Base-by-base conservation (phyloP, 2,329 filamentous ascomycete species). In the Cercospora sp. region DNA sequence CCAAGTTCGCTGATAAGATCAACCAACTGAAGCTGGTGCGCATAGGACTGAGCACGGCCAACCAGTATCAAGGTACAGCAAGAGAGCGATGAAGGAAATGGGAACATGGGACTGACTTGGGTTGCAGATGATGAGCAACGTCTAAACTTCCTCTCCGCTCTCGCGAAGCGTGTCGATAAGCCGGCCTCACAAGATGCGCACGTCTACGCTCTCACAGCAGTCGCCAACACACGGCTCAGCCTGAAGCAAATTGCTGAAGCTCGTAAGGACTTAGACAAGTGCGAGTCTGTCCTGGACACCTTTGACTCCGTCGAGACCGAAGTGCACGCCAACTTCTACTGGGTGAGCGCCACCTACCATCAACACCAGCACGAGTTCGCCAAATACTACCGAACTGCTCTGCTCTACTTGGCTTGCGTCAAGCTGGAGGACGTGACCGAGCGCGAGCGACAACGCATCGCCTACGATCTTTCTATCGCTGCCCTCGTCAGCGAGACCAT, bases 11-110 rank as follows among this genome's bases (percentile, higher is more conserved):
- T 73, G 94, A 97, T 80, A 97, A 96, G 86, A 97, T 99, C 86
- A 99, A 98, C 83, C 94, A 98, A 84, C 86, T 99, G 71, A 97
- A 97, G 86, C 90, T 98, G 74, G 95, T 99, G 73, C 90, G 92
- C 73, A 84, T 99, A 73, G 95, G 93, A 16, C 83, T 98, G 78
- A 92, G 91, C 82, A 92, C 95, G 57, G 93, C 93, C 63, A 89
- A 90, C 76, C 90, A 97, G 83, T 97, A 91, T 81, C 86, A 87
- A 84, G 89, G 92, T 94, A 80, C 62, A 80, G 12, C 10, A 42
- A 18, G 13, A 23, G 18, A 4, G 5, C 8, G 18, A 40, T 26
- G 26, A 26, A n/a, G 33, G 13, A 30, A 13, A 40, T 12, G 60
- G 36, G 53, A 3, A 53, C 53, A 18, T 16, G 10, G 10, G 57